These are phyloP conservation scores for Laburnicola sp. DNA, from an alignment of 2,329 filamentous ascomycete species.

Conservation along the genomic window DNA sequence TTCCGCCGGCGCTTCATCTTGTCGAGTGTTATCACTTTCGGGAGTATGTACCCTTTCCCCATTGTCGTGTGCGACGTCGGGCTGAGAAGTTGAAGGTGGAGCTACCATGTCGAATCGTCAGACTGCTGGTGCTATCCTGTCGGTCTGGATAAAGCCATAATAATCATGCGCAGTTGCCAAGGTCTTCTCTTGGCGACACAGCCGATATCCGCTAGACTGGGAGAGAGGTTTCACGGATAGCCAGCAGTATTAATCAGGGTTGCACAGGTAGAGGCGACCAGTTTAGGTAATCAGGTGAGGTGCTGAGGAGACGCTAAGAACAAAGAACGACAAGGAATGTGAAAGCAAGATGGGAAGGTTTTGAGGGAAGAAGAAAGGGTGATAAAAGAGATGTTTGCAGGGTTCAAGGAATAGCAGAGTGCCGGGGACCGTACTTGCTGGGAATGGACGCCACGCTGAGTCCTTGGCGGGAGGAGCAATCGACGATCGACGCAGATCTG, in stretches of 20 bases:
- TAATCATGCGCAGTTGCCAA: not conserved
- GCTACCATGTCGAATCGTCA: conserved; percentile 13
- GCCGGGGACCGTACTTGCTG: not conserved
- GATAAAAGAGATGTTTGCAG: not conserved
- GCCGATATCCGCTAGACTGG: not conserved
- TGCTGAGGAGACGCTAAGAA: conserved; percentile 25
- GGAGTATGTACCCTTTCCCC: conserved; percentile 14
- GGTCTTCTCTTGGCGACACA: not conserved
- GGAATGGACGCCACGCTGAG: not conserved
- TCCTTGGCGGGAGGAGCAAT: not conserved
- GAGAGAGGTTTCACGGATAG: no score
- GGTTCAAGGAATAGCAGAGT: not conserved
- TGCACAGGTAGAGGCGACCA: not conserved
- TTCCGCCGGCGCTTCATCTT: not conserved
- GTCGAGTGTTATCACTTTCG: not conserved
- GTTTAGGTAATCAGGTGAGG: not conserved
- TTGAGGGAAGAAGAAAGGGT: not conserved
- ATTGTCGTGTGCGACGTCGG: not conserved
- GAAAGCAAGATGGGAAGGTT: not conserved
- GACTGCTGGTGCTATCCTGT: not conserved
- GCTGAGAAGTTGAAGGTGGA: not conserved
- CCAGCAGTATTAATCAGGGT: not conserved
- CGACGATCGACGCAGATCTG: not conserved
- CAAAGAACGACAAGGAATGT: conserved; percentile 5
- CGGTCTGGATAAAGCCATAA: not conserved